Base-by-base conservation (phyloP, 192 early-diverging fungal genomes). In the Umbelopsis sp. region DNA sequence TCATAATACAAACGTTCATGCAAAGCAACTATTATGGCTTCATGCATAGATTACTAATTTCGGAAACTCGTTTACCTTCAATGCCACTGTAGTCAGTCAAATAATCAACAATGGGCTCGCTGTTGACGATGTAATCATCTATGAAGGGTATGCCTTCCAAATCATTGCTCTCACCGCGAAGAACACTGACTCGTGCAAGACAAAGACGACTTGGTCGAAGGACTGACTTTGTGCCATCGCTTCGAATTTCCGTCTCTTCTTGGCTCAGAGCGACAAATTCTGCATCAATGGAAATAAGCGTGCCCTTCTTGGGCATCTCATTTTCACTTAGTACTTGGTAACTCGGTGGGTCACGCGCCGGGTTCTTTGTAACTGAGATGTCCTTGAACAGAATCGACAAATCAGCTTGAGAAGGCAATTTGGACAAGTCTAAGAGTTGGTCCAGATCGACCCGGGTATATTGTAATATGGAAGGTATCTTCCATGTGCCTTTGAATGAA, bases 41-140 rank as follows among this genome's bases (percentile, higher is more conserved):
- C 1, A 41, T 41, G 37, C 37, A 41, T 41, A 4, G 37, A 37
- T 6, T 41, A 6, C 2, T 41, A 41, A 41, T 41, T 41, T 6
- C 55, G 35, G 15, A 49, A 46, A 33, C 25, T 16, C 1, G 4
- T 58, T 25, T 72, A 92, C 92, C 82, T 64, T 93, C 89, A 74
- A 98, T 97, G 16, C 97, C 96, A n/a, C 92, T 94, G 74, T 87
- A 99, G 78, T 93, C 91, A 0, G 97, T 98, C 13, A 97, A 76
- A 66, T 97, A 94, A 70, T 99, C 96, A 13, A 91, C 91, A 30
- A 99, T 86, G 9, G 92, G 91, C 58, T 95, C 93, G 10, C 85
- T 87, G 3, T 90, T 89, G 3, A 82, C 89, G 64, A 99, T 93
- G 73, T 99, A 98, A 77, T 99, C 97, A 75, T 99, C 97, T 50